Evolutionary conservation across 495 filamentous ascomycete genomes (phyloP).

Genomic region (Collariella sp.): DNA sequence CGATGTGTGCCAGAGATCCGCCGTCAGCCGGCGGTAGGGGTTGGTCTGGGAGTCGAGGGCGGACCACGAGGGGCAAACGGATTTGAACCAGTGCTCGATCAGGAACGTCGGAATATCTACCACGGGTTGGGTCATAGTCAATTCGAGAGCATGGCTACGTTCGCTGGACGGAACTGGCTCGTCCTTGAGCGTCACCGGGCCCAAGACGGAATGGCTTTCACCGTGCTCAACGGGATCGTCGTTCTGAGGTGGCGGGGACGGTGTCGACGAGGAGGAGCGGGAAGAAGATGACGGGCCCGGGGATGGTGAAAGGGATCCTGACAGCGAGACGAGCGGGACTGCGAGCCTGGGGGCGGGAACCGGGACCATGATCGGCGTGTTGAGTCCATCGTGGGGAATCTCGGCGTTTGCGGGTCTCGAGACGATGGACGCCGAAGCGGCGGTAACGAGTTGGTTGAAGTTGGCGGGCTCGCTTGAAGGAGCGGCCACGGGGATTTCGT

Average conservation of each 20-base stretch:
- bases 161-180: not conserved
- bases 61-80: constrained; percentile 29
- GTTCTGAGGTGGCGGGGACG: constrained; percentile 4
- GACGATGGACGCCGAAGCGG: constrained; percentile 26
- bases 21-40: constrained; percentile 26
- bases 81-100: constrained; percentile 33
- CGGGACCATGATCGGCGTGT: not conserved
- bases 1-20: constrained; percentile 20
- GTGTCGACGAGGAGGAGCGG: constrained; percentile 3
- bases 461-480: constrained; percentile 21
- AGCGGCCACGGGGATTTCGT: constrained; percentile 19
- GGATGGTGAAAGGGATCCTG: not conserved
- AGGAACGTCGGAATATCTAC: constrained; percentile 28
- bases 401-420: not conserved
- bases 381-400: not conserved
- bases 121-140: constrained; percentile 19
- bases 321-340: not conserved
- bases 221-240: not conserved
- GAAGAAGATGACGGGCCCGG: constrained; percentile 1
- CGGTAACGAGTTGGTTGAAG: constrained; percentile 26
- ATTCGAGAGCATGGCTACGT: not conserved
- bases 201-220: not conserved
- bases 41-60: constrained; percentile 25
- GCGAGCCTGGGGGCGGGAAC: not conserved
- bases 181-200: not conserved